Evolutionary conservation across 306 rosid species (phyloP), one percentile per base, ranked within the genome.

Genomic region (Begonia peltatifolia): DNA sequence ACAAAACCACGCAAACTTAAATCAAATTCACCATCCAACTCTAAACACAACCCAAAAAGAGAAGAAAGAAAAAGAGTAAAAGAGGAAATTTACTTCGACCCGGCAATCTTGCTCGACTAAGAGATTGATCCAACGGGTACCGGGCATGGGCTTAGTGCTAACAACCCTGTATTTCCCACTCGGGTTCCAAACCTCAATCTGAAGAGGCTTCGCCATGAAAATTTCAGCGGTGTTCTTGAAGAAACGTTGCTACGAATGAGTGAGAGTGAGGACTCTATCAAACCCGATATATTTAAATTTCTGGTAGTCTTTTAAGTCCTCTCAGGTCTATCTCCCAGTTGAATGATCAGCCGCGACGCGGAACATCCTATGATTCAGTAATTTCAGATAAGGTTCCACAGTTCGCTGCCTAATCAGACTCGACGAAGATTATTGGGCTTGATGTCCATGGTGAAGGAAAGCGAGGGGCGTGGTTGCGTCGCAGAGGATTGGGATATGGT

Each of bases 71-170:
- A 14, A 14, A 35, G 13, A 64, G 1, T 58, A 6, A 55, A 55
- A 50, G 51, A 46, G 62, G 46, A 3, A 43, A 48, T 49, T 69
- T 83, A 92, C 99, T 71, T 92, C 99, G 60, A 92, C 73, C 30
- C 99, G 94, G 69, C 82, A 73, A 60, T 81, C 99, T 70, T 92
- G 94, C 17, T 86, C 87, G 50, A 86, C 68, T 23, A 92, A 81
- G 62, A 92, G 99, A 56, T 92, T 81, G 68, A 92, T 86, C 99
- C 96, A 92, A 58, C 99, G 96, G 58, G 89, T 86, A 70, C 96
- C 96, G 0, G 99, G 99, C 99, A 92, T 92, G 55, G 96, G 63
- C 74, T 92, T 92, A 1, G 99, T 92, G 83, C 99, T 92, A 0
- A 92, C 73, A 56, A 92, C 99, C 69, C 99, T 92, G 76, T 86